Percentiles rank a stretch among this genome's conserved stretches.
These are phyloP conservation scores for Fomitopsis serialis DNA, from an alignment of 768 basidiomycete genomes.

Conservation along the genomic window DNA sequence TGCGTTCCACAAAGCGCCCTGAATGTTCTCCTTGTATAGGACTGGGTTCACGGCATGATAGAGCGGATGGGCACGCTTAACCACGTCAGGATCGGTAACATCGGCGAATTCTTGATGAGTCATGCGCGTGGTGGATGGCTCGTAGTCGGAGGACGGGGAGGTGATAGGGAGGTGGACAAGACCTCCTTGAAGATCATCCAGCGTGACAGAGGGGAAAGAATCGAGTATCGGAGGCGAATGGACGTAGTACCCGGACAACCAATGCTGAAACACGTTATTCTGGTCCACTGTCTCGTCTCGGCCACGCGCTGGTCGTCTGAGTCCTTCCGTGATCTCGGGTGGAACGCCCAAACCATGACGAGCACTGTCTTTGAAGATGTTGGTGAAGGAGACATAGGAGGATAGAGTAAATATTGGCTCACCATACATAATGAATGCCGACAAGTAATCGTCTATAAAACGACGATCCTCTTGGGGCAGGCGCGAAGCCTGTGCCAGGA, in stretches of 20 bases:
- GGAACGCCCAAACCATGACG: not conserved
- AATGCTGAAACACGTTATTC: not conserved
- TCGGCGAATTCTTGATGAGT: not conserved
- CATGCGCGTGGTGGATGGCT: not conserved
- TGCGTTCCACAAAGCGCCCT: not conserved
- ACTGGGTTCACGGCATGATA: not conserved
- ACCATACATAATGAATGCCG: constrained; percentile 4
- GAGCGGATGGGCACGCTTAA: not conserved
- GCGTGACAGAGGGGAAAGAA: not conserved
- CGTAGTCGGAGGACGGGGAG: not conserved
- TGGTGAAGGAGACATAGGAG: not conserved
- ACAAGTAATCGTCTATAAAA: not conserved
- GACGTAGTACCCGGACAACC: not conserved
- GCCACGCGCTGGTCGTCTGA: not conserved
- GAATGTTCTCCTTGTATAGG: not conserved
- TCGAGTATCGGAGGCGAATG: not conserved
- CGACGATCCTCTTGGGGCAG: not conserved
- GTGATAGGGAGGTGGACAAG: not conserved
- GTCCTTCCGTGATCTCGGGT: not conserved
- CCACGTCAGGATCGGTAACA: not conserved
- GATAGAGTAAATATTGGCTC: not conserved
- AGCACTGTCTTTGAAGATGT: not conserved
- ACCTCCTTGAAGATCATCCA: not conserved
- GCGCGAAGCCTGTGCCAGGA: constrained; percentile 4
- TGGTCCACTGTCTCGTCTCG: constrained; percentile 3